phyloP scores from a whole-genome alignment of 2,329 filamentous ascomycete species.

The Ophiostoma ips region DNA sequence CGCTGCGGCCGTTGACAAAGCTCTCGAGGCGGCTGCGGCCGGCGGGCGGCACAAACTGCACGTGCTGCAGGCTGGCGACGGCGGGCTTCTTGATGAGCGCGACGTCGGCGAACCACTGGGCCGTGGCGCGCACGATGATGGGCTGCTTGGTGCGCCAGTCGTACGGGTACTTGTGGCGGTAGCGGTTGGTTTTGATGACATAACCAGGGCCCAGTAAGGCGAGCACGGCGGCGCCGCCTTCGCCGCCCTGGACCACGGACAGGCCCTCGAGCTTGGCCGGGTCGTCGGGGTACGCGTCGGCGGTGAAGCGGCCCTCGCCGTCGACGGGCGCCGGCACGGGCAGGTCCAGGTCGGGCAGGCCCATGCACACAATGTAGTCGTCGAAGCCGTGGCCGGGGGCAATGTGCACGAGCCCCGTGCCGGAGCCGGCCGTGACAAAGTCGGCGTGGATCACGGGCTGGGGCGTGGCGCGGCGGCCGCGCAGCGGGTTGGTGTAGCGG shows the following conservation, averaged over 20 bases:
- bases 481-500: constrained; percentile 58
- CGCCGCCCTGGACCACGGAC: constrained; percentile 36
- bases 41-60: constrained; percentile 64
- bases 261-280: constrained; percentile 54
- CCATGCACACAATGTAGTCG: constrained; percentile 72
- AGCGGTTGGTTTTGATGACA: constrained; percentile 55
- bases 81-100: constrained; percentile 65
- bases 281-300: constrained; percentile 59
- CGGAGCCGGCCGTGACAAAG: constrained; percentile 83
- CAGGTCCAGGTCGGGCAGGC: constrained; percentile 57
- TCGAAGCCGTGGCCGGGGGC: constrained; percentile 95
- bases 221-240: constrained; percentile 36
- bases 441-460: constrained; percentile 70
- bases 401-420: constrained; percentile 85
- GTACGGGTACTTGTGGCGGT: constrained; percentile 90
- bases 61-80: constrained; percentile 51
- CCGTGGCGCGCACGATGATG: constrained; percentile 80
- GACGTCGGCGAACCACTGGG: constrained; percentile 96
- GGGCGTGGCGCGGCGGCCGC: constrained; percentile 36
- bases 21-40: constrained; percentile 65
- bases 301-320: constrained; percentile 66
- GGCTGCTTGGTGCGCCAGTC: constrained; percentile 95
- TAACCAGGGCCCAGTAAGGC: constrained; percentile 45
- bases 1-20: constrained; percentile 75
- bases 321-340: constrained; percentile 71